A percentile compares a stretch with the other conserved stretches of the same genome.
phyloP scores from a whole-genome alignment of 345 rosid genomes.

The Microthlaspi erraticum region DNA sequence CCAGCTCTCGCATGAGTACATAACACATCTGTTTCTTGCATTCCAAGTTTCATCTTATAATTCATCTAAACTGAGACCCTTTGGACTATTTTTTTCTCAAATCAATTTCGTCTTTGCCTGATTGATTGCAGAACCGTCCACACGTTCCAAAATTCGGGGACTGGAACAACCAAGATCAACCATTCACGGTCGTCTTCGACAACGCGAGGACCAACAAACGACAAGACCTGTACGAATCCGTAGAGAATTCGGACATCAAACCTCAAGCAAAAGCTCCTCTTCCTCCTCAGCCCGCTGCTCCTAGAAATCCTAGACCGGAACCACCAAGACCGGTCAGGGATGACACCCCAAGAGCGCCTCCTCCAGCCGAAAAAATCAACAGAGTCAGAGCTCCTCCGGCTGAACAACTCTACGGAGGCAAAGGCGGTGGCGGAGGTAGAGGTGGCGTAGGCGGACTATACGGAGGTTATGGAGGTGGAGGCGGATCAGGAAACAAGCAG shows the following conservation, averaged over 20 bases:
- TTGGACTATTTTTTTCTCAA: background rate
- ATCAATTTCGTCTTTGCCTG: background rate
- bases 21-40: slow-evolving; percentile 15
- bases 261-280: slow-evolving; percentile 27
- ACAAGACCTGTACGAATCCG: slow-evolving; percentile 34
- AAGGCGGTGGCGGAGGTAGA: background rate
- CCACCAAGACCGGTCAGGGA: slow-evolving; percentile 27
- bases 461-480: slow-evolving; percentile 33
- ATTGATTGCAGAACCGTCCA: slow-evolving; percentile 40
- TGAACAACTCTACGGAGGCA: slow-evolving; percentile 40
- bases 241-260: slow-evolving; percentile 31
- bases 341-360: slow-evolving; percentile 11
- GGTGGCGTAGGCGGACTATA: slow-evolving; percentile 16
- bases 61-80: background rate
- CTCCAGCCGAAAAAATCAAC: slow-evolving; percentile 53
- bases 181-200: slow-evolving; percentile 45
- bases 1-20: slow-evolving; percentile 2
- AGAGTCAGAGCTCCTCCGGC: slow-evolving; percentile 59
- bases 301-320: slow-evolving; percentile 29
- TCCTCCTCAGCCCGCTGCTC: slow-evolving; percentile 37
- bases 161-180: slow-evolving; percentile 45
- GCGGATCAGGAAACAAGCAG: slow-evolving; percentile 33
- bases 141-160: slow-evolving; percentile 49
- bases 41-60: background rate
- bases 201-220: slow-evolving; percentile 44